These are phyloP conservation scores for Alternaria sp. DNA, from an alignment of 2,329 filamentous ascomycete species.

Conservation along the genomic window DNA sequence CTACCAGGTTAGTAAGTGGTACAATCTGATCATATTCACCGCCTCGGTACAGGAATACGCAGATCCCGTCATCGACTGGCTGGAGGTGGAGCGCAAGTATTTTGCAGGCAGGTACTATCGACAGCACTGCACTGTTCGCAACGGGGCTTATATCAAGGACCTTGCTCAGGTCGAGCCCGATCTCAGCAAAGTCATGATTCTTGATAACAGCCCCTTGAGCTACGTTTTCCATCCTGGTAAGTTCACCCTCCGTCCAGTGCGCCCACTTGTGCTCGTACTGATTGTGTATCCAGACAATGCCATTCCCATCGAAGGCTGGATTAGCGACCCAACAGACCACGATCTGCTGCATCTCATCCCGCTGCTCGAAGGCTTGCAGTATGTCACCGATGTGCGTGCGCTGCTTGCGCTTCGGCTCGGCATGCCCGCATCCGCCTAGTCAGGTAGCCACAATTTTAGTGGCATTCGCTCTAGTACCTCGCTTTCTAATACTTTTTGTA, in stretches of 20 bases:
- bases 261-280: conserved; percentile 14
- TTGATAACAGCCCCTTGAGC: conserved; percentile 97
- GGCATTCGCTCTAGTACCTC: conserved; percentile 18
- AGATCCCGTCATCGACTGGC: conserved; percentile 98
- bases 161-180: conserved; percentile 95
- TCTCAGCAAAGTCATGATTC: conserved; percentile 96
- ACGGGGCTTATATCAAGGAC: conserved; percentile 98
- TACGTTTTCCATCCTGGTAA: conserved; percentile 98
- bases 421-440: conserved; percentile 58
- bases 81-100: conserved; percentile 95
- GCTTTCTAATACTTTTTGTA: conserved; percentile 41
- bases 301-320: conserved; percentile 99
- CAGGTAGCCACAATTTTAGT: conserved; percentile 20
- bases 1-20: conserved; percentile 87
- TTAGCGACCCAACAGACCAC: conserved; percentile 96
- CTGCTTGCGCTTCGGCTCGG: conserved; percentile 87
- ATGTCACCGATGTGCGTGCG: conserved; percentile 93
- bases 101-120: conserved; percentile 94
- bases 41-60: conserved; percentile 98
- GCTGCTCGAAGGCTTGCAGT: conserved; percentile 90
- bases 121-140: conserved; percentile 94
- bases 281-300: conserved; percentile 76
- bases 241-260: conserved; percentile 30
- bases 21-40: conserved; percentile 95
- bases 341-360: conserved; percentile 92